Percentiles rank a stretch among this genome's conserved stretches.
phyloP scores from a whole-genome alignment of 805 yeast species.

The Ogataea nitratoaversa region DNA sequence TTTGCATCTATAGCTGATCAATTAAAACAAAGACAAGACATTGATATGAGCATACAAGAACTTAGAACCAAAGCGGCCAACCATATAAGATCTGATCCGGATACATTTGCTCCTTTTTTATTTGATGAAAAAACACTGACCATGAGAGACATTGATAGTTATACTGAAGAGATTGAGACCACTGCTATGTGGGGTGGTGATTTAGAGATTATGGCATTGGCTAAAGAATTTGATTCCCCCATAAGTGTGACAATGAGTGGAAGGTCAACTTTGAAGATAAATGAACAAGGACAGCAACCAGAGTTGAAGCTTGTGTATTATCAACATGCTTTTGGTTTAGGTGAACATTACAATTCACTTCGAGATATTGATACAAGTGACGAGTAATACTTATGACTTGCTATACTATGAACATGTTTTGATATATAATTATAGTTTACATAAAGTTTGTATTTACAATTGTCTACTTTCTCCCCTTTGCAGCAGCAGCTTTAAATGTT shows the following conservation, averaged over 20 bases:
- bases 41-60: conserved; percentile 39
- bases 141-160: conserved; percentile 60
- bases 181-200: conserved; percentile 98
- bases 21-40: conserved; percentile 47
- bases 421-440: no score
- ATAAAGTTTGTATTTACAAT: background rate
- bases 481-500: conserved; percentile 84
- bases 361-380: conserved; percentile 26
- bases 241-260: conserved; percentile 79
- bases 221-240: conserved; percentile 66
- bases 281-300: conserved; percentile 51
- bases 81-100: conserved; percentile 59
- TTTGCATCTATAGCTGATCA: conserved; percentile 87
- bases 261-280: conserved; percentile 58
- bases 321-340: conserved; percentile 81
- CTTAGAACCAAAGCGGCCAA: conserved; percentile 63
- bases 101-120: conserved; percentile 75
- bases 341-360: conserved; percentile 91
- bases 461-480: conserved; percentile 14
- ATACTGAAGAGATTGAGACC: conserved; percentile 60
- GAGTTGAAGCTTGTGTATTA: conserved; percentile 73
- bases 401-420: no score
- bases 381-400: no score
- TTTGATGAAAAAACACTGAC: conserved; percentile 73
- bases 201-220: conserved; percentile 79